These are phyloP conservation scores for Salix koriyanagi DNA, from an alignment of 345 rosid species.

Conservation along the genomic window DNA sequence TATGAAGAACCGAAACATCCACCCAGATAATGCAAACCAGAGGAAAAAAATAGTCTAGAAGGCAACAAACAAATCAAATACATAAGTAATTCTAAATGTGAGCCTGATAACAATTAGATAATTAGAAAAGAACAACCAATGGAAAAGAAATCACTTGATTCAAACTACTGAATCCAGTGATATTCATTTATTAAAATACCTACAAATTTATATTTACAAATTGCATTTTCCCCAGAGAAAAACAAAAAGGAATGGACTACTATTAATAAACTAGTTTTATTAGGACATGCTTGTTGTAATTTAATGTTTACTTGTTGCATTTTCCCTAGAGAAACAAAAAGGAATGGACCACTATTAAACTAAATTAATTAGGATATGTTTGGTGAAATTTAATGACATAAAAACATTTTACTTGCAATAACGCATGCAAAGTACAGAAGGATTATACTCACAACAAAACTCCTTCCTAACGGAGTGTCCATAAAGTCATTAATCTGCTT, in stretches of 20 bases:
- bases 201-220: neutral
- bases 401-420: neutral
- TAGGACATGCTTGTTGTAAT: neutral
- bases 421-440: neutral
- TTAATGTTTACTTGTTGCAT: neutral
- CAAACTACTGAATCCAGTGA: neutral
- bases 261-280: no score
- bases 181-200: neutral
- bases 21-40: slow-evolving; percentile 94
- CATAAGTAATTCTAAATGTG: neutral
- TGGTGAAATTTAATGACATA: neutral
- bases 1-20: slow-evolving; percentile 79
- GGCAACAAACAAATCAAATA: slow-evolving; percentile 7
- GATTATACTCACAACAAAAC: slow-evolving; percentile 60
- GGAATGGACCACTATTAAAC: no score
- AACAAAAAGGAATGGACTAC: no score
- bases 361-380: neutral
- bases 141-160: neutral
- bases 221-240: no score
- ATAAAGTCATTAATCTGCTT: slow-evolving; percentile 64
- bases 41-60: slow-evolving; percentile 75
- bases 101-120: neutral
- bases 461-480: slow-evolving; percentile 70
- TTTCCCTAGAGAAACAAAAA: no score
- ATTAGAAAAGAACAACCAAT: neutral